Base-by-base conservation (phyloP, 768 basidiomycete genomes). In the Rhizopogon rudus region DNA sequence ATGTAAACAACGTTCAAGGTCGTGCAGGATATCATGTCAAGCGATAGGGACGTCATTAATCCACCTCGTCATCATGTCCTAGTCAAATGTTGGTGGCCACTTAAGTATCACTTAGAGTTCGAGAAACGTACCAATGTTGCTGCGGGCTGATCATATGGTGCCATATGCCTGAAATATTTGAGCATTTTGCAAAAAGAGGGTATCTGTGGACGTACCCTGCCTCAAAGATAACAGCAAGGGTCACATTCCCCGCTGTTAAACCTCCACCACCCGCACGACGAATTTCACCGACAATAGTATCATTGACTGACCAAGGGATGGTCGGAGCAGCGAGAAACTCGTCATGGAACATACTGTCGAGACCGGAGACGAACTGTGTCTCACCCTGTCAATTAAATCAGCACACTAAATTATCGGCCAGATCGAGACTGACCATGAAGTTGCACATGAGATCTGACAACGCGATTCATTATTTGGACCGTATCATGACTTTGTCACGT, bases 121-220 rank as follows among this genome's bases (percentile, higher is more conserved):
- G 25, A 12, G 28, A 33, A 35, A 45, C 43, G 40, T 41, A 63
- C 77, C 52, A 79, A 67, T 14, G 78, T 70, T 1, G 67, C 79
- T 37, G 71, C 71, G 8, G 81, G 80, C 59, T 80, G 77, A 63
- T 81, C 79, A 57, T 72, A 72, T 1, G 77, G 77, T 3, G 76
- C 73, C 75, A 75, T 68, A 48, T 71, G 71, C 51, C 70, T 68
- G 41, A 9, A 40, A 48, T 0, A 61, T 6, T n/a, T 33, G 33
- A 55, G 45, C 45, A 49, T 29, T 14, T 6, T 16, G 31, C 25
- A 31, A 40, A 35, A 43, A 42, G 51, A 45, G 20, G 10, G 13
- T 9, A 14, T 13, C 39, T 33, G 17, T 7, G n/a, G 1, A 53
- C 66, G 40, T 72, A 80, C 59, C 81, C 81, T 37, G 80, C 81